phyloP scores from a whole-genome alignment of 2,329 filamentous ascomycete genomes.

The Colletotrichum camelliae region DNA sequence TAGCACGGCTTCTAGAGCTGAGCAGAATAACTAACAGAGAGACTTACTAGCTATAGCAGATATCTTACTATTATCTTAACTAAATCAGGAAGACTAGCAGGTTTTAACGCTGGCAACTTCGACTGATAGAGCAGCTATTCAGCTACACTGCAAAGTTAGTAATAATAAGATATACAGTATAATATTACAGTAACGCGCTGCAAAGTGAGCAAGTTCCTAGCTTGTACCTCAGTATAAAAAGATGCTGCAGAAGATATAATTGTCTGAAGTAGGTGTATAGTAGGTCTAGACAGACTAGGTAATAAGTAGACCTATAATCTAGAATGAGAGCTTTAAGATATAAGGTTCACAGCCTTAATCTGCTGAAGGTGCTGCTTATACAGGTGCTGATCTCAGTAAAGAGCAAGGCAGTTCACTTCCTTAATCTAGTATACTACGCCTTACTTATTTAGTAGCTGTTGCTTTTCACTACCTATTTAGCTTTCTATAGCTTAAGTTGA shows the following conservation, averaged over 20 bases:
- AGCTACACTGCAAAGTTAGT: not conserved
- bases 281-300: not conserved
- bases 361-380: not conserved
- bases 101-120: not conserved
- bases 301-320: not conserved
- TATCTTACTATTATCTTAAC: not conserved
- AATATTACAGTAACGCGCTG: not conserved
- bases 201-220: not conserved
- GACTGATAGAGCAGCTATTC: not conserved
- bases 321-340: not conserved
- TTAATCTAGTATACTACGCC: not conserved
- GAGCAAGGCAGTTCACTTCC: not conserved
- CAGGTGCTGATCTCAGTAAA: not conserved
- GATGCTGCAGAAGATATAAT: not conserved
- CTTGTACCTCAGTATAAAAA: not conserved
- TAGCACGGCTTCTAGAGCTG: not conserved
- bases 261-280: not conserved
- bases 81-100: not conserved
- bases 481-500: not conserved
- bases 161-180: not conserved
- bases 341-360: not conserved
- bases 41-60: not conserved
- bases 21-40: not conserved
- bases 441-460: not conserved
- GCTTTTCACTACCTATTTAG: not conserved